Evolutionary conservation across 2,329 filamentous ascomycete genomes (phyloP), one percentile per base, ranked within the genome.

Genomic region (Fusarium humuli): DNA sequence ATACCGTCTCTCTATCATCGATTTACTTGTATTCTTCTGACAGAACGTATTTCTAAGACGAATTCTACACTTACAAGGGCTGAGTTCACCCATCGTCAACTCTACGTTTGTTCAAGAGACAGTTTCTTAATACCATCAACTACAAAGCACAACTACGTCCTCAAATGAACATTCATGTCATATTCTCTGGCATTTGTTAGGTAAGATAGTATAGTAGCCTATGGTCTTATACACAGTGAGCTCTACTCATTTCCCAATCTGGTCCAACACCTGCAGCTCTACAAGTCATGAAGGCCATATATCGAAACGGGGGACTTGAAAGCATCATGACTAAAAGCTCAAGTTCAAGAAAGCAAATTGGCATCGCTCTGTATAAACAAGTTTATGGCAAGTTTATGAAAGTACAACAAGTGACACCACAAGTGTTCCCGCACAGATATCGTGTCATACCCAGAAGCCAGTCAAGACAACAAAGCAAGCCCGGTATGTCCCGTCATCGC

Each of bases 341-440:
- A 18, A 18, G 5, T 5, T 18, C 11, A 1, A n/a, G 0, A 37
- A 5, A 37, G 0, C 2, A 6, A 37, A 37, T 1, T 11, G 34
- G 4, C 10, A 22, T 22, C 25, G 3, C 18, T 20, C n/a, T 37
- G 18, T 37, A 22, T 9, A n/a, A 14, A 9, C 6, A 7, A 12
- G 7, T 27, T 12, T n/a, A 22, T 12, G 14, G 13, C 6, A 7
- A 12, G 7, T 27, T 12, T n/a, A 22, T 12, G 14, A 12, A 52
- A 12, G 13, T 9, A 11, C 12, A 41, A 13, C 5, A n/a, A 3
- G 6, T 22, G 20, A 25, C 4, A 27, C 11, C 12, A 37, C 12
- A n/a, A n/a, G 14, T 20, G 12, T 20, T 27, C 22, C 32, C 48
- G 16, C 2, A 5, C 18, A 2, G 6, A 25, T 20, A n/a, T n/a